Conservation (phyloP, 2,329 filamentous ascomycete species). For the Aspergillus felis region DNA sequence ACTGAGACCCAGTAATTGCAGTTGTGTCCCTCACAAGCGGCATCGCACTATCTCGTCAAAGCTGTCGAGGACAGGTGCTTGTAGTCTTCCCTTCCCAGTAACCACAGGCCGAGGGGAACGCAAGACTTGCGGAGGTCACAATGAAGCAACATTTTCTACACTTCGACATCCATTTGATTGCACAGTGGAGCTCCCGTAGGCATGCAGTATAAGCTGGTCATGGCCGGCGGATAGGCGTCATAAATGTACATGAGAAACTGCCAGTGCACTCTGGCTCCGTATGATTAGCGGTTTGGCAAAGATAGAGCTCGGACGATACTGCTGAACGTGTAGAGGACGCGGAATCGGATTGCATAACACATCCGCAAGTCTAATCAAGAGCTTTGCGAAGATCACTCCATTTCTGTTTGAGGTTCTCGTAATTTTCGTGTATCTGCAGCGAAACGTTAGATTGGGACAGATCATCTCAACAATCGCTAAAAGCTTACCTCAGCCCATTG, state of each 20-base stretch:
- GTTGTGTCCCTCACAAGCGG: neutral
- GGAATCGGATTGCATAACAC: neutral
- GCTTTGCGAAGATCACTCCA: constrained; percentile 68
- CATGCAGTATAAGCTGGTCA: neutral
- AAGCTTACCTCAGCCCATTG: constrained; percentile 80
- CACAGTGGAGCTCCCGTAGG: neutral
- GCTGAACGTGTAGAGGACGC: neutral
- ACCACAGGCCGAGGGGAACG: neutral
- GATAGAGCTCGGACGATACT: neutral
- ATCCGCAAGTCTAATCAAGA: constrained; percentile 37
- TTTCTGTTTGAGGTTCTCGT: constrained; percentile 71
- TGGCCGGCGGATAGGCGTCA: neutral
- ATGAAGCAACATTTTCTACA: neutral
- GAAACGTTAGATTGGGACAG: constrained; percentile 9
- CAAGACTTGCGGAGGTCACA: neutral
- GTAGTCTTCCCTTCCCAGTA: neutral
- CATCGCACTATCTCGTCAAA: neutral
- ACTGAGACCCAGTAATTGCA: neutral
- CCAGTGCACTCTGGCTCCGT: neutral
- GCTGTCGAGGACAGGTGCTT: neutral
- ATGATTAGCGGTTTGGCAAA: neutral
- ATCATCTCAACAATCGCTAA: neutral
- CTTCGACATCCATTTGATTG: neutral
- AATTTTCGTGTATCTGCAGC: constrained; percentile 60
- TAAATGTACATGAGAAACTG: neutral